Percentiles rank a stretch among this genome's conserved stretches.
Conservation (phyloP, 73 alveolate species). For the Uronychia binucleata region DNA sequence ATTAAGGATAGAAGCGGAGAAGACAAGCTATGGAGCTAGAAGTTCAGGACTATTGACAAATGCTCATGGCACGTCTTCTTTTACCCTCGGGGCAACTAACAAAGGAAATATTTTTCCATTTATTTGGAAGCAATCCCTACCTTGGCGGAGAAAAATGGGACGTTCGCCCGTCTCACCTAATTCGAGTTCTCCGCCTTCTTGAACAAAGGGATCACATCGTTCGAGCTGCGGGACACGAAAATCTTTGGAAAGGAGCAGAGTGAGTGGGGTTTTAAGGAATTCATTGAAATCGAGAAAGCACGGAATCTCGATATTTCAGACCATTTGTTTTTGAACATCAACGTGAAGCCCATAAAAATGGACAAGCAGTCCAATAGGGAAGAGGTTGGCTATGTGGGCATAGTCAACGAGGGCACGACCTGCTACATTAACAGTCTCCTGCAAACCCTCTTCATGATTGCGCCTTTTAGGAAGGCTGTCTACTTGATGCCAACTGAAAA, state of each 20-base stretch:
- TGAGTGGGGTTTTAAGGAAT: not conserved
- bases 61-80: not conserved
- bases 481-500: slow-evolving; percentile 77
- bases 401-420: slow-evolving; percentile 14
- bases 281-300: not conserved
- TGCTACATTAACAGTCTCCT: slow-evolving; percentile 13
- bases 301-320: not conserved
- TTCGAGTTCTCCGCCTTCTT: not conserved
- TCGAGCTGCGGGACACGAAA: not conserved
- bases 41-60: not conserved
- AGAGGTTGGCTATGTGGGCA: not conserved
- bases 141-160: not conserved
- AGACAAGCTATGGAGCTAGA: not conserved
- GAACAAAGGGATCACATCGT: not conserved
- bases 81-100: not conserved
- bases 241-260: not conserved
- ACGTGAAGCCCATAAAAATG: not conserved
- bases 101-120: not conserved
- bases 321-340: not conserved
- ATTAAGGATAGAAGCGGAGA: no score
- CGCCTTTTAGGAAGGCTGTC: slow-evolving; percentile 66
- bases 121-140: not conserved
- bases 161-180: not conserved
- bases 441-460: slow-evolving; percentile 2
- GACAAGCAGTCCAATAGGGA: not conserved